These are phyloP conservation scores for Neltuma alba DNA, from an alignment of 306 rosid genomes.

Conservation along the genomic window DNA sequence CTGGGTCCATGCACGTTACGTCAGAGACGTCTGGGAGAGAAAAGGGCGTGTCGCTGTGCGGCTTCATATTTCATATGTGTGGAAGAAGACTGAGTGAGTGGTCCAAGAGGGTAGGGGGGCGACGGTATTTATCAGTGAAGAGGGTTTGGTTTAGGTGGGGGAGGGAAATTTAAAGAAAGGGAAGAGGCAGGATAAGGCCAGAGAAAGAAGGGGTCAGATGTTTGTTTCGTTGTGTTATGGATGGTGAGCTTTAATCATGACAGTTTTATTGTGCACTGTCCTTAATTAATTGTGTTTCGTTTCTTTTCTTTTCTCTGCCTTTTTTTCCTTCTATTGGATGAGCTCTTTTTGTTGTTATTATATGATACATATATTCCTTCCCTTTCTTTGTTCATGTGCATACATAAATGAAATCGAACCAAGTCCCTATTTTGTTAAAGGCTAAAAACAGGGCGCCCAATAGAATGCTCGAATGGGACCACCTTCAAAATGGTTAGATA, in stretches of 20 bases:
- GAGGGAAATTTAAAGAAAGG: constrained; percentile 27
- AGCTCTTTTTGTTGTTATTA: constrained; percentile 35
- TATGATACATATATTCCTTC: constrained; percentile 15
- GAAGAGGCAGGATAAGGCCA: constrained; percentile 40
- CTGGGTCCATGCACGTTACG: constrained; percentile 45
- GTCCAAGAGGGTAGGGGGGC: neutral
- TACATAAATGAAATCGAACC: neutral
- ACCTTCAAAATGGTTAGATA: constrained; percentile 31
- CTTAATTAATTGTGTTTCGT: constrained; percentile 20
- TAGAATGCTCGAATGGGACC: constrained; percentile 10
- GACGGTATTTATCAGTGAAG: constrained; percentile 18
- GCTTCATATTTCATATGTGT: constrained; percentile 24
- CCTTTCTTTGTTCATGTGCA: constrained; percentile 3
- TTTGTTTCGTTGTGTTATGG: constrained; percentile 8
- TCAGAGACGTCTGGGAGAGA: constrained; percentile 34
- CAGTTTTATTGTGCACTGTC: constrained; percentile 48
- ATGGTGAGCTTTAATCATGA: constrained; percentile 41
- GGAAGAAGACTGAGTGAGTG: constrained; percentile 17
- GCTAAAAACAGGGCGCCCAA: constrained; percentile 25
- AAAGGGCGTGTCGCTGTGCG: constrained; percentile 6
- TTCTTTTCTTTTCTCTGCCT: constrained; percentile 16
- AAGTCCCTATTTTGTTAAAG: constrained; percentile 23
- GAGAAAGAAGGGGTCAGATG: constrained; percentile 41
- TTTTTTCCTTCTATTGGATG: constrained; percentile 22
- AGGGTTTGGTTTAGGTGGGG: constrained; percentile 33